phyloP scores from a whole-genome alignment of 805 yeast genomes.

The Wickerhamiella cacticola region DNA sequence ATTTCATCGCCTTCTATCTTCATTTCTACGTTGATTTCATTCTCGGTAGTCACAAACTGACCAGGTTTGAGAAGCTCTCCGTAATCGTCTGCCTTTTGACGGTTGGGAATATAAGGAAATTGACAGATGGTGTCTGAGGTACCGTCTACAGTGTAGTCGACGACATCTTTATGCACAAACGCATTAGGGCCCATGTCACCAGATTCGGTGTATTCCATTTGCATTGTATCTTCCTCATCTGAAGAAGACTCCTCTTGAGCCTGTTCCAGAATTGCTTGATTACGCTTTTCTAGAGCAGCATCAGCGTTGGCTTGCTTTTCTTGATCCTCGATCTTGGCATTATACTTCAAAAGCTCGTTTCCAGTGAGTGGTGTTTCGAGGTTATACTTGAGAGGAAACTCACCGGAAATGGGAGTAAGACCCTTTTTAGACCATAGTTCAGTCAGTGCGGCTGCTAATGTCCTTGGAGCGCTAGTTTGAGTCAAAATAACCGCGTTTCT shows the following conservation, averaged over 20 bases:
- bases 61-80: slow-evolving; percentile 64
- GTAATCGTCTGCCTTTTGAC: slow-evolving; percentile 67
- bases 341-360: slow-evolving; percentile 26
- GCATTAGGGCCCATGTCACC: not conserved
- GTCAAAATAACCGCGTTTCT: slow-evolving; percentile 65
- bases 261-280: slow-evolving; percentile 30
- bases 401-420: slow-evolving; percentile 21
- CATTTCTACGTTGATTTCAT: slow-evolving; percentile 18
- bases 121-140: slow-evolving; percentile 40
- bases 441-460: slow-evolving; percentile 41
- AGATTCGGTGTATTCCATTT: not conserved
- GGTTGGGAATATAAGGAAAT: slow-evolving; percentile 64
- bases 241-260: slow-evolving; percentile 23
- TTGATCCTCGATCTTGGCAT: slow-evolving; percentile 19
- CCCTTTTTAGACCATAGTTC: slow-evolving; percentile 27
- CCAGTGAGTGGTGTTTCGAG: slow-evolving; percentile 29
- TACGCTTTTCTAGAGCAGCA: slow-evolving; percentile 30
- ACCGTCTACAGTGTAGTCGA: slow-evolving; percentile 29
- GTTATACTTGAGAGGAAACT: slow-evolving; percentile 14
- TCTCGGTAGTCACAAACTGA: slow-evolving; percentile 14
- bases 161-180: not conserved
- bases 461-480: slow-evolving; percentile 41
- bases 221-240: slow-evolving; percentile 23
- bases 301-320: slow-evolving; percentile 23
- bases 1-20: slow-evolving; percentile 22